Evolutionary conservation across 257 asterid genomes (phyloP).

Genomic region (Marsdenia floribunda): DNA sequence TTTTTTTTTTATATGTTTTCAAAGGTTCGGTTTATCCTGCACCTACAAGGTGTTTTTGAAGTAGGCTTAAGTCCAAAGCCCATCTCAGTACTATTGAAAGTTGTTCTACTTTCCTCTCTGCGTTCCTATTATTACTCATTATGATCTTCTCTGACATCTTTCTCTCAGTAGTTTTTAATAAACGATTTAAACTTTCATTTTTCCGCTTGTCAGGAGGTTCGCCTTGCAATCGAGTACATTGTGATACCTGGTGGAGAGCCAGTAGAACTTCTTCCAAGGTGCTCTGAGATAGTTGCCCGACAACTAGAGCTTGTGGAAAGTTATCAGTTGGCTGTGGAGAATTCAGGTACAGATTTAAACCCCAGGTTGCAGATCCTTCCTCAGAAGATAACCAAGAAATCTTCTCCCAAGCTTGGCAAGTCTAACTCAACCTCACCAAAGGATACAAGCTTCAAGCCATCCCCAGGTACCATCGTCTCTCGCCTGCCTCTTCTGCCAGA

Average conservation of each 20-base stretch:
- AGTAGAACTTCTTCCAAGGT: slow-evolving; percentile 92
- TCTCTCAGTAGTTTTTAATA: too few relatives aligned
- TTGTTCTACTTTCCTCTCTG: neutral
- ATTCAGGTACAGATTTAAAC: slow-evolving; percentile 79
- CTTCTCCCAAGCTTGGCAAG: slow-evolving; percentile 17
- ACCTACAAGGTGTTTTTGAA: neutral
- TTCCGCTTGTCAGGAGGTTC: slow-evolving; percentile 55
- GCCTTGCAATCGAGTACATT: slow-evolving; percentile 92
- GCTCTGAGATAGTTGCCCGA: slow-evolving; percentile 86
- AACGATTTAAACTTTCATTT: neutral
- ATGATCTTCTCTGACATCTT: neutral
- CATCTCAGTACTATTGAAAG: neutral
- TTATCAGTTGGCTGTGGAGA: slow-evolving; percentile 74
- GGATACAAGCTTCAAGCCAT: slow-evolving; percentile 16
- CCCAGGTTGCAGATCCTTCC: slow-evolving; percentile 95
- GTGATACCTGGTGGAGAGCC: slow-evolving; percentile 97
- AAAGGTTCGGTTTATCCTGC: neutral
- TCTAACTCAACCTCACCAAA: slow-evolving; percentile 30
- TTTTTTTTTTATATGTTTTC: too few relatives aligned
- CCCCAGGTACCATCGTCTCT: slow-evolving; percentile 25
- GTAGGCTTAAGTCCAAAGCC: neutral
- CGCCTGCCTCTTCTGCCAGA: slow-evolving; percentile 71
- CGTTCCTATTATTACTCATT: neutral
- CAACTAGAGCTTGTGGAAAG: slow-evolving; percentile 88
- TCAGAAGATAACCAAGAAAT: slow-evolving; percentile 43